Conservation (phyloP, 2,329 filamentous ascomycete genomes). For the Apiospora rasikravindrae region DNA sequence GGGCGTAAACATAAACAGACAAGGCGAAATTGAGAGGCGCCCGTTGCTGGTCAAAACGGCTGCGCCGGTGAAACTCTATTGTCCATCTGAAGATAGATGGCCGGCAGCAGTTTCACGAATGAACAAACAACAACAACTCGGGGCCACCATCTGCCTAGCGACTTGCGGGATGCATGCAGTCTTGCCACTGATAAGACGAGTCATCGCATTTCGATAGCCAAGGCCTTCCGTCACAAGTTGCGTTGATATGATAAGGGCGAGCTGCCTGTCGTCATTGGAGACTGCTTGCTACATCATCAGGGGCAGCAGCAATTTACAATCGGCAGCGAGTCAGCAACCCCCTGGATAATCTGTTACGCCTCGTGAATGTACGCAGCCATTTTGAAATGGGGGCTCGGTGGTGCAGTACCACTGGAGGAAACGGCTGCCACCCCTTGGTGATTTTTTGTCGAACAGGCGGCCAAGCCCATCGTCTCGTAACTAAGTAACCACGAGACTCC, state of each 20-base stretch:
- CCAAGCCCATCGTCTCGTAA: background rate
- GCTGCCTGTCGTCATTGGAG: background rate
- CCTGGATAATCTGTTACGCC: background rate
- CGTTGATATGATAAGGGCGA: background rate
- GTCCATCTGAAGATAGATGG: background rate
- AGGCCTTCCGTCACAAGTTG: background rate
- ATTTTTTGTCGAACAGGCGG: background rate
- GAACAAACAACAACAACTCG: background rate
- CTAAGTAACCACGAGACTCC: background rate
- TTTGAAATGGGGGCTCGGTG: background rate
- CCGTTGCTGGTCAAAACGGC: slow-evolving; percentile 13
- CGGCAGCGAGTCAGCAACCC: background rate
- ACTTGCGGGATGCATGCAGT: background rate
- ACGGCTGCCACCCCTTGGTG: background rate
- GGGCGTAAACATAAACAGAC: slow-evolving; percentile 14
- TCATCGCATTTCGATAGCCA: background rate
- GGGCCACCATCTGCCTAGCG: background rate
- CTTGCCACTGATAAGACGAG: slow-evolving; percentile 4
- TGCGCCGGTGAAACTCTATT: slow-evolving; percentile 10
- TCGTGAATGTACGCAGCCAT: background rate
- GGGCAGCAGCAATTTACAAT: background rate
- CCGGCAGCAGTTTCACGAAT: slow-evolving; percentile 3
- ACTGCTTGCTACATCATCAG: background rate
- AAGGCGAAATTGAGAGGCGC: slow-evolving; percentile 11
- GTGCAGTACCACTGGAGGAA: background rate